Percentiles rank a stretch among this genome's conserved stretches.
Conservation (phyloP, 345 rosid species). For the Xanthoceras sorbifolium region DNA sequence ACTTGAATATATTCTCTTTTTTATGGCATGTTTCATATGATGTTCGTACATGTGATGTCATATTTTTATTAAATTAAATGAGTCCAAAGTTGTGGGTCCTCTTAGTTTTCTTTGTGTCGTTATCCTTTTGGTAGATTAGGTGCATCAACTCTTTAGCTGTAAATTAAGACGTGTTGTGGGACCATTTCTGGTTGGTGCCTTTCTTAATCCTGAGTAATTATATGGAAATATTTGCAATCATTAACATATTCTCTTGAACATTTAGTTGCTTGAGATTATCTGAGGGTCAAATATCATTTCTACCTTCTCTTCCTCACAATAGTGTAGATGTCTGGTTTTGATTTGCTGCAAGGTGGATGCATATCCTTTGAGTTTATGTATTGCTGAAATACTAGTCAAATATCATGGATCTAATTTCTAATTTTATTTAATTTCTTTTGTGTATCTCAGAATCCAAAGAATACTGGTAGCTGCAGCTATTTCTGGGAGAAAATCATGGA, state of each 20-base stretch:
- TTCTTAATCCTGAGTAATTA: not conserved
- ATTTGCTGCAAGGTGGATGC: not conserved
- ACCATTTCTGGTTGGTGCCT: not conserved
- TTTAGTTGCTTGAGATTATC: slow-evolving; percentile 11
- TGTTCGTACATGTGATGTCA: not conserved
- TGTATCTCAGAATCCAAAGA: slow-evolving; percentile 22
- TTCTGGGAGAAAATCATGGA: slow-evolving; percentile 38
- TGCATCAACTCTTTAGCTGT: not conserved
- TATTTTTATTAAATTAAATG: not conserved
- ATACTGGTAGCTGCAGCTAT: not conserved
- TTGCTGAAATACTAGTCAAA: not conserved
- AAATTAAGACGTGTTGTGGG: slow-evolving; percentile 11
- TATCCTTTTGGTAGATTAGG: not conserved
- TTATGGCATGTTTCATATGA: not conserved
- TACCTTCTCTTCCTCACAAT: not conserved
- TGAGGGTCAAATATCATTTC: not conserved
- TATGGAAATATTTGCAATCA: not conserved
- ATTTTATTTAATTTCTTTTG: slow-evolving; percentile 2
- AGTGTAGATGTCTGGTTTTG: not conserved
- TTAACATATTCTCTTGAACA: not conserved
- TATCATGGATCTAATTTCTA: not conserved
- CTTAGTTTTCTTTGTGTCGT: not conserved
- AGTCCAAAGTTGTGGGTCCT: slow-evolving; percentile 13
- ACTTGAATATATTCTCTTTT: not conserved
- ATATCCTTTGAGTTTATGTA: not conserved